Base-by-base conservation (phyloP, 331 rosid genomes). In the Cydonia oblonga region DNA sequence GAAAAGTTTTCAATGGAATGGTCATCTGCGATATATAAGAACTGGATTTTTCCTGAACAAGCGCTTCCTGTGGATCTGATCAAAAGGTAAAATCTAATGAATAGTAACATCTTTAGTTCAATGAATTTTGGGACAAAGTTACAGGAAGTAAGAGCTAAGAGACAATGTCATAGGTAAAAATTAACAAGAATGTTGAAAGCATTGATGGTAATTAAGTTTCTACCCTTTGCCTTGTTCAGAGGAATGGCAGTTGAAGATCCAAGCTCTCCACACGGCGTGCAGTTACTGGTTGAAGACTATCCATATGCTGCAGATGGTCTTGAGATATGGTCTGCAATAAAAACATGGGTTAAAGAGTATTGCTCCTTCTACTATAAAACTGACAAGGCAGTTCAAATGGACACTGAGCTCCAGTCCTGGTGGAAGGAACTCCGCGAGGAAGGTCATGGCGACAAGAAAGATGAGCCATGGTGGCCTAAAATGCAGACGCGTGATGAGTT, bases 281-380 rank as follows among this genome's bases (percentile, higher is more conserved):
- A 57, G 12, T 32, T 83, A 3, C 54, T 83, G 32, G 42, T 83
- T 44, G 66, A 80, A 52, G 87, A 83, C 44, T 76, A 83, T 51
- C 87, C 87, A 62, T 79, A 68, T 73, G 84, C 84, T 44, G 87
- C 75, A 51, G 84, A 79, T 69, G 87, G 84, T 4, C 84, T 83
- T 26, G 87, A 79, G 35, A 63, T 79, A 8, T 83, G 87, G 82
- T 72, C 61, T 11, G 82, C 84, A 40, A 83, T 79, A 18, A 83
- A 65, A 73, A 69, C 81, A 57, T 83, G 86, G 84, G 82, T 73
- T 4, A 19, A 11, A 14, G 79, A 83, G 19, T 83, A 83, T 28
- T 76, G 83, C 57, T 68, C 75, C 38, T 74, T 69, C 66, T 83
- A 79, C 80, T 79, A 76, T 49, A 64, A 73, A 69, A 61, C 62